These are phyloP conservation scores for Pelargonium cotyledonis DNA, from an alignment of 441 rosid species.

Conservation along the genomic window DNA sequence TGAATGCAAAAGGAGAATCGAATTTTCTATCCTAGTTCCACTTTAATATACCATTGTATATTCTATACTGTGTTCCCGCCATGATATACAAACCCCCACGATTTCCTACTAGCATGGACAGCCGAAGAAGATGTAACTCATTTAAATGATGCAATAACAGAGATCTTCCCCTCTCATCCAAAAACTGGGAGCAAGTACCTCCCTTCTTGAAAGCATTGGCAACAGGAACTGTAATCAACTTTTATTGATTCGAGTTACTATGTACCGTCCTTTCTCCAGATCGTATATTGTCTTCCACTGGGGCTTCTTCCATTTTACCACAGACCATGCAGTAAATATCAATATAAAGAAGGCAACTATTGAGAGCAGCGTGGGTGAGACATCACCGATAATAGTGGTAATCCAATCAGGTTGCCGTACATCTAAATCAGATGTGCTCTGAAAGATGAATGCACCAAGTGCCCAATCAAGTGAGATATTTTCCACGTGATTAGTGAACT, in stretches of 20 bases:
- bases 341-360: conserved; percentile 41
- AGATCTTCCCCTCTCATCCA: conserved; percentile 13
- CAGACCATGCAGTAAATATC: conserved; percentile 44
- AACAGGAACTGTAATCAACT: conserved; percentile 20
- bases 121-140: neutral
- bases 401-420: conserved; percentile 40
- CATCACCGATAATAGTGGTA: conserved; percentile 31
- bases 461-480: conserved; percentile 91
- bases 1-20: conserved; percentile 24
- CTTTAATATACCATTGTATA: conserved; percentile 16
- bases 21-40: conserved; percentile 21
- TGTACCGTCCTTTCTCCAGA: conserved; percentile 85
- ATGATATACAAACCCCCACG: conserved; percentile 9
- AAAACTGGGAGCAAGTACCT: conserved; percentile 7
- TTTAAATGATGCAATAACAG: neutral
- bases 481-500: conserved; percentile 56
- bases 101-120: neutral
- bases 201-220: neutral
- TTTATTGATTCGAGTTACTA: conserved; percentile 57
- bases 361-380: conserved; percentile 39
- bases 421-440: conserved; percentile 31
- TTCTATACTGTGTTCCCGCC: conserved; percentile 9
- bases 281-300: conserved; percentile 79
- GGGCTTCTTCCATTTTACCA: conserved; percentile 76
- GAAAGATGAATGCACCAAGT: conserved; percentile 80